Conservation (phyloP, 805 yeast species). For the Nakazawaea anatomiae region DNA sequence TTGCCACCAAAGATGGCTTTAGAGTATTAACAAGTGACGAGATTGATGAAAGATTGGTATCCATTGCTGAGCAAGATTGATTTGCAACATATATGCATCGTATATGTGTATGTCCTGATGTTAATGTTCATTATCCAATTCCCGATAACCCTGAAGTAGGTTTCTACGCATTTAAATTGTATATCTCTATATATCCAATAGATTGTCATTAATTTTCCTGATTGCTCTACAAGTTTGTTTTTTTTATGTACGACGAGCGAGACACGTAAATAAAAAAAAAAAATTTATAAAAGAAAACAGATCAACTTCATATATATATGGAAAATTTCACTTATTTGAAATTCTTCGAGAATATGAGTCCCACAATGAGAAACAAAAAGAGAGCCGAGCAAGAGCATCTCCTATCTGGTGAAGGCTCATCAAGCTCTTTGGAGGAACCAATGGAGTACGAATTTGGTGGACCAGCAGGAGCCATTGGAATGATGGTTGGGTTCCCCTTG, state of each 20-base stretch:
- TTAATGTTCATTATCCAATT: too few relatives aligned
- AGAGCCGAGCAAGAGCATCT: not conserved
- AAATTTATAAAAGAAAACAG: too few relatives aligned
- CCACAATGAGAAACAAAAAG: not conserved
- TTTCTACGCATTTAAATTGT: too few relatives aligned
- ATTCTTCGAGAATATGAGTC: not conserved
- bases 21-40: slow-evolving; percentile 73
- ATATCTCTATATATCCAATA: too few relatives aligned
- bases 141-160: too few relatives aligned
- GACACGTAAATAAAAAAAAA: too few relatives aligned
- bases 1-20: slow-evolving; percentile 70
- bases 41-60: slow-evolving; percentile 88
- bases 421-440: slow-evolving; percentile 22
- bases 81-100: not conserved
- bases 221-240: too few relatives aligned
- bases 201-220: too few relatives aligned
- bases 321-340: not conserved
- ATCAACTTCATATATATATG: not conserved
- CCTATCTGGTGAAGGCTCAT: not conserved
- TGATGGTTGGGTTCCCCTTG: slow-evolving; percentile 89
- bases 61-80: slow-evolving; percentile 95
- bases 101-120: too few relatives aligned
- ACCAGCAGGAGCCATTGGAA: slow-evolving; percentile 78
- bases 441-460: slow-evolving; percentile 93
- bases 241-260: too few relatives aligned